phyloP scores from a whole-genome alignment of 768 basidiomycete species.

The button mushroom (Agaricus bisporus) region DNA sequence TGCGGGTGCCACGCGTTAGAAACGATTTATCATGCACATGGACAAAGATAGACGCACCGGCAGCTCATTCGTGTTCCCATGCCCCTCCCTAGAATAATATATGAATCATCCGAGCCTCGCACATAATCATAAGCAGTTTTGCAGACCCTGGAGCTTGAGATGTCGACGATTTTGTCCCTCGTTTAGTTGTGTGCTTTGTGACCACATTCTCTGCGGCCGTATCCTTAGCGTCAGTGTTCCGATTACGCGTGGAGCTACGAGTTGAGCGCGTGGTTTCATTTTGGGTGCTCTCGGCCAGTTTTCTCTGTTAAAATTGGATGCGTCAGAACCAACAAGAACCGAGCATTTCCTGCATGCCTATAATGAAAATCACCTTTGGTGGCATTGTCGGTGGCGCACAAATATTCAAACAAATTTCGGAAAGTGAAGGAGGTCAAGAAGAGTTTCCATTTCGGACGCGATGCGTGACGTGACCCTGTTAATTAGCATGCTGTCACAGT shows the following conservation, averaged over 20 bases:
- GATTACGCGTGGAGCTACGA: slow-evolving; percentile 36
- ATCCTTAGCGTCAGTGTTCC: slow-evolving; percentile 21
- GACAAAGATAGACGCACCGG: slow-evolving; percentile 5
- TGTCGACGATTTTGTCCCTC: slow-evolving; percentile 12
- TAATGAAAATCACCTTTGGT: slow-evolving; percentile 25
- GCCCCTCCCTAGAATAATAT: background rate
- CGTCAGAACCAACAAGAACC: background rate
- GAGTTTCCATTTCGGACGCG: slow-evolving; percentile 1
- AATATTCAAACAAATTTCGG: background rate
- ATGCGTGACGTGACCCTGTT: slow-evolving; percentile 10
- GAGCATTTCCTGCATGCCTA: background rate
- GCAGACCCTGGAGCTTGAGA: slow-evolving; percentile 12
- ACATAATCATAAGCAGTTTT: background rate
- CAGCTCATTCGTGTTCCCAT: background rate
- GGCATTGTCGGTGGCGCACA: slow-evolving; percentile 20
- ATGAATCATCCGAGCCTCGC: background rate
- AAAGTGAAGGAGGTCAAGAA: slow-evolving; percentile 5
- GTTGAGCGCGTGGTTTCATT: slow-evolving; percentile 36
- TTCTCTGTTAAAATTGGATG: slow-evolving; percentile 39
- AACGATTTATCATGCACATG: slow-evolving; percentile 2
- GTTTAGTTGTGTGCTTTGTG: slow-evolving; percentile 16
- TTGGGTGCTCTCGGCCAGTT: slow-evolving; percentile 41
- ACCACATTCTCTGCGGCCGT: slow-evolving; percentile 17
- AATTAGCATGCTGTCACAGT: background rate
- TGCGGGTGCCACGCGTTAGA: slow-evolving; percentile 17